Evolutionary conservation across 2,329 filamentous ascomycete genomes (phyloP), one percentile per base, ranked within the genome.

Genomic region (Ceratocystis colombiana): DNA sequence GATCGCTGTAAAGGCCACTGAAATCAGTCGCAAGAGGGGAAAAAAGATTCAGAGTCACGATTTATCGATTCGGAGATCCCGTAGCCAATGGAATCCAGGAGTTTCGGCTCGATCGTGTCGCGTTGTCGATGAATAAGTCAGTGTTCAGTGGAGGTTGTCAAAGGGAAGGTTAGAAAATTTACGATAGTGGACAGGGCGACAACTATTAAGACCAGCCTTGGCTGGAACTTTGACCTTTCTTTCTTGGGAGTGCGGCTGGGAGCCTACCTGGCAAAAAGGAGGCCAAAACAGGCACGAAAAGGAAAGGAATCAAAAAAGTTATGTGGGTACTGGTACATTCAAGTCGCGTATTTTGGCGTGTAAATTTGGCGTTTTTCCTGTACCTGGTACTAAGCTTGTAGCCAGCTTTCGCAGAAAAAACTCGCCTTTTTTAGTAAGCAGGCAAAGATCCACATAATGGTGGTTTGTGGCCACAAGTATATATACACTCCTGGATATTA

Each of bases 81-180:
- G 62, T 45, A 59, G 64, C 15, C 41, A 46, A 67, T 67, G 61
- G 48, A 66, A 68, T 68, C 67, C 55, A 44, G 20, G 46, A 61
- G 50, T 57, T 64, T 61, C 61, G 64, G 67, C 64, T 68, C 64
- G 61, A 68, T 64, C 55, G 57, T 67, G 55, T 50, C 66, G 66
- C 57, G 66, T 67, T 30, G 55, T 37, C 61, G 61, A 64, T 65
- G 45, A 61, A 50, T 61, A 61, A 25, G 33, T 64, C n/a, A 20
- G 65, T 62, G 37, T 63, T 37, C 61, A 63, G 50, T 50, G 12
- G 53, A 33, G 44, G 55, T 63, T 70, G 68, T 64, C 33, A 41
- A 61, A 61, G 68, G 65, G 67, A 68, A 68, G 66, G 69, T 64
- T 66, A 46, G 61, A 70, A 69, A 69, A 69, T 67, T 68, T 66